phyloP scores from a whole-genome alignment of 2,329 filamentous ascomycete species.

The Aspergillus cejpii region DNA sequence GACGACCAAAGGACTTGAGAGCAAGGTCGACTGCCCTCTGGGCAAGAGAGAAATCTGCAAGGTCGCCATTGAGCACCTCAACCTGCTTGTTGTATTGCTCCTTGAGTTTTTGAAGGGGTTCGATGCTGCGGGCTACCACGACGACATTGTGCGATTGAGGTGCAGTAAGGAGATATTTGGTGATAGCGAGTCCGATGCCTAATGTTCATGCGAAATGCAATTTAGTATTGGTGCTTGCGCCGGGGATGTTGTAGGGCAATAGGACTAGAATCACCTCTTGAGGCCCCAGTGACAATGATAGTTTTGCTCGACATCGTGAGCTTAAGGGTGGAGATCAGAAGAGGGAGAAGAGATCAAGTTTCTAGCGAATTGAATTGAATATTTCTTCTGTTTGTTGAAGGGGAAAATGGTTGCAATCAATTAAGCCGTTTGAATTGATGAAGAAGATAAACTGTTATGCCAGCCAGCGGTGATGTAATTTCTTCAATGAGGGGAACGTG shows the following conservation, averaged over 20 bases:
- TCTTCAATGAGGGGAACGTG: background rate
- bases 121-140: constrained; percentile 50
- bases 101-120: constrained; percentile 50
- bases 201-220: constrained; percentile 2
- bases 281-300: constrained; percentile 64
- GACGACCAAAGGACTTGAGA: constrained; percentile 57
- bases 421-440: background rate
- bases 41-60: constrained; percentile 50
- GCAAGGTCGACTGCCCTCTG: constrained; percentile 60
- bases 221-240: background rate
- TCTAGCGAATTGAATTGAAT: background rate
- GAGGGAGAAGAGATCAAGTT: background rate
- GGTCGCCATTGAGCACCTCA: constrained; percentile 52
- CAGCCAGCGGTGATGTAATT: constrained; percentile 13
- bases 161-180: constrained; percentile 52
- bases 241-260: background rate
- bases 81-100: constrained; percentile 50
- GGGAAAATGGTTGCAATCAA: background rate
- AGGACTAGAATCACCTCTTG: constrained; percentile 43
- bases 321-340: background rate
- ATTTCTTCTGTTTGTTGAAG: background rate
- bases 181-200: constrained; percentile 58
- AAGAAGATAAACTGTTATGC: background rate
- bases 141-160: constrained; percentile 50
- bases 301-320: constrained; percentile 51